Evolutionary conservation across 371 early-diverging fungal species (phyloP).

Genomic region (Rhizopus sp.): DNA sequence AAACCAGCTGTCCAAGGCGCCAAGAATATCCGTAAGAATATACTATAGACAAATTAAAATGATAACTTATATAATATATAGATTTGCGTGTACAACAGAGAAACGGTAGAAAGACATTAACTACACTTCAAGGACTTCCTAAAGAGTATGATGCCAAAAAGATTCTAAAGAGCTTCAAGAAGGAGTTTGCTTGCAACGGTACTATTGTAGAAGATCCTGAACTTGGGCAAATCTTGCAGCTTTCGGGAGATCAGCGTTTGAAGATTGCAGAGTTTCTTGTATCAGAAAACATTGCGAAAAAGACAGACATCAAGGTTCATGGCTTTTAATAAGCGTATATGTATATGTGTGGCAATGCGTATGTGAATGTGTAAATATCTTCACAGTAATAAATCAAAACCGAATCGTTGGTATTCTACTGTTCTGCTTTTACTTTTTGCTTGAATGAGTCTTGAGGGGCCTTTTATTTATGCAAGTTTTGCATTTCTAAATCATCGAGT

Average conservation of each 20-base stretch:
- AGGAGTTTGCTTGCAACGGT: conserved; percentile 97
- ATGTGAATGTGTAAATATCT: too few relatives aligned
- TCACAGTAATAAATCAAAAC: too few relatives aligned
- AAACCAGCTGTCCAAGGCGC: conserved; percentile 40
- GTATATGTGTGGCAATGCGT: too few relatives aligned
- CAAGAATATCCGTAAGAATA: conserved; percentile 74
- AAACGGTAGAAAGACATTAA: conserved; percentile 95
- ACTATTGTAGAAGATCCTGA: conserved; percentile 91
- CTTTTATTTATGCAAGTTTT: too few relatives aligned
- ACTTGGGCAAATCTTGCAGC: conserved; percentile 88
- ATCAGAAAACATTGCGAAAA: conserved; percentile 78
- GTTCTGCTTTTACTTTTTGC: too few relatives aligned
- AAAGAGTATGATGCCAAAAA: conserved; percentile 85
- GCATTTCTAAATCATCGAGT: too few relatives aligned
- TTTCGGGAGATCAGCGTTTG: conserved; percentile 93
- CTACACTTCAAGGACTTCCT: conserved; percentile 89
- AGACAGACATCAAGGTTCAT: conserved; percentile 90
- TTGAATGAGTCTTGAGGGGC: too few relatives aligned
- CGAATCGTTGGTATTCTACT: too few relatives aligned
- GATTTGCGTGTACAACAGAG: conserved; percentile 97
- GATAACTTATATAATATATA: conserved; percentile 18
- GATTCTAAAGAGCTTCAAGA: conserved; percentile 94
- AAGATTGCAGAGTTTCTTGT: conserved; percentile 84
- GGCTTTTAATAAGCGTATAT: conserved; percentile 53
- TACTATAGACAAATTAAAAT: neutral